A percentile compares a stretch with the other conserved stretches of the same genome.
Evolutionary conservation across 2,329 filamentous ascomycete genomes (phyloP).

Genomic region (Fusarium sp.): DNA sequence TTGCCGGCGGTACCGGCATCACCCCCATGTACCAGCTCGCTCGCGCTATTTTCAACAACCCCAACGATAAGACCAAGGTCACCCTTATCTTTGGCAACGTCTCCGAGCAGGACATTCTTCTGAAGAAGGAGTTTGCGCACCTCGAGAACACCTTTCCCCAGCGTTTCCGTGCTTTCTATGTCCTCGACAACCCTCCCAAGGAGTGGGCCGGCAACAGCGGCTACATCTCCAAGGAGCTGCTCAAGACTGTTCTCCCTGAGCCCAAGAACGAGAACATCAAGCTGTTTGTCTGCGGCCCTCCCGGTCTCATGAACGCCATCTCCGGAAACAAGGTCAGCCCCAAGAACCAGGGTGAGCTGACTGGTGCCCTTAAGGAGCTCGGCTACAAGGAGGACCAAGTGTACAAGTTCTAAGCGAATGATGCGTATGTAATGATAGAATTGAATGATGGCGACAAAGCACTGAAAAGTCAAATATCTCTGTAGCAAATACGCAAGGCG

Average conservation of each 20-base stretch:
- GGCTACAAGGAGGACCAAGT: conserved; percentile 80
- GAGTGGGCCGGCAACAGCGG: conserved; percentile 81
- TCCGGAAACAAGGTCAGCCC: conserved; percentile 90
- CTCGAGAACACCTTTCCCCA: conserved; percentile 96
- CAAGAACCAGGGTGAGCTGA: conserved; percentile 91
- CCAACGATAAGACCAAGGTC: conserved; percentile 96
- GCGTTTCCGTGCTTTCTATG: conserved; percentile 94
- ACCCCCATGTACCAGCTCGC: conserved; percentile 97
- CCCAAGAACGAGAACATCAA: conserved; percentile 93
- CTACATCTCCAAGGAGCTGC: conserved; percentile 85
- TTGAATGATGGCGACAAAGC: conserved; percentile 5
- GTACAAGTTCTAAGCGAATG: conserved; percentile 79
- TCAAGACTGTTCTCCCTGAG: conserved; percentile 95
- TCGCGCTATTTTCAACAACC: conserved; percentile 94
- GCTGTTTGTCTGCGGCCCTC: conserved; percentile 95
- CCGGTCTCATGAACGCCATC: conserved; percentile 91
- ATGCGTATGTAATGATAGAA: conserved; percentile 12
- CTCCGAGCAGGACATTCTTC: conserved; percentile 86
- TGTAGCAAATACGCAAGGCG: background rate
- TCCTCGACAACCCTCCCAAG: conserved; percentile 85
- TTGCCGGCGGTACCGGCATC: conserved; percentile 97
- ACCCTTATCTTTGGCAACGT: conserved; percentile 95
- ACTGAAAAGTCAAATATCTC: background rate
- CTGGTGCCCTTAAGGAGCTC: conserved; percentile 82
- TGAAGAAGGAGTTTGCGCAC: conserved; percentile 84